Conservation (phyloP, 2,329 filamentous ascomycete genomes). For the Chaetomium olivaceum region DNA sequence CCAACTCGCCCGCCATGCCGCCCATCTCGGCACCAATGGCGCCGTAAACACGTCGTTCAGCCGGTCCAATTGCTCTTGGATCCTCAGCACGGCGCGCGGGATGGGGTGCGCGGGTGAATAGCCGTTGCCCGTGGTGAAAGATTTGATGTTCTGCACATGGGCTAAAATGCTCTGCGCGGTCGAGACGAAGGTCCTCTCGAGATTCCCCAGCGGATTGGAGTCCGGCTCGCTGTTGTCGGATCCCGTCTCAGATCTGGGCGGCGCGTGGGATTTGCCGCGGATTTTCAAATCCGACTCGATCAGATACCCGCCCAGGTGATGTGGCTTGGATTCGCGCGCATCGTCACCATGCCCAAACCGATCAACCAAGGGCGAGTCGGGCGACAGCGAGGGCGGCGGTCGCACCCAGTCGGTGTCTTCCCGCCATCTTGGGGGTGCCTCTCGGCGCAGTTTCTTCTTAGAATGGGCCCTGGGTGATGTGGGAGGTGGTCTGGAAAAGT, state of each 20-base stretch:
- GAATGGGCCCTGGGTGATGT: slow-evolving; percentile 3
- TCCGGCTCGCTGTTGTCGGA: background rate
- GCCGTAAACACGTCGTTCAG: background rate
- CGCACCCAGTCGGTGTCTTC: background rate
- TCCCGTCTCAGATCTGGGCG: background rate
- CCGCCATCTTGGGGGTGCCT: background rate
- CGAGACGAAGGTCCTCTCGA: background rate
- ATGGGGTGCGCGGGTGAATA: background rate
- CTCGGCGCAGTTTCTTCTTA: slow-evolving; percentile 3
- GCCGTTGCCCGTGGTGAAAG: background rate
- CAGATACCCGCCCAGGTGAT: slow-evolving; percentile 4
- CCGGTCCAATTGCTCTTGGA: background rate
- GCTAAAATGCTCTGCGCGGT: background rate
- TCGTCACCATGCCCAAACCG: background rate
- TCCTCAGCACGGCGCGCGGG: background rate
- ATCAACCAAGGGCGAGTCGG: background rate
- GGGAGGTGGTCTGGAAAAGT: background rate
- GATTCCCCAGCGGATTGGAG: background rate
- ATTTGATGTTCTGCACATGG: background rate
- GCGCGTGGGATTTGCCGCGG: background rate
- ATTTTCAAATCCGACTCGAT: slow-evolving; percentile 9
- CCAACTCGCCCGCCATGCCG: background rate
- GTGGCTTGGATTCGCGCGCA: background rate
- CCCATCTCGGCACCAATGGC: background rate
- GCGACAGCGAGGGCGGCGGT: background rate